Evolutionary conservation across 352 stramenopile genomes (phyloP), one percentile per base, ranked within the genome.

Genomic region (Aphanomyces euteiches): DNA sequence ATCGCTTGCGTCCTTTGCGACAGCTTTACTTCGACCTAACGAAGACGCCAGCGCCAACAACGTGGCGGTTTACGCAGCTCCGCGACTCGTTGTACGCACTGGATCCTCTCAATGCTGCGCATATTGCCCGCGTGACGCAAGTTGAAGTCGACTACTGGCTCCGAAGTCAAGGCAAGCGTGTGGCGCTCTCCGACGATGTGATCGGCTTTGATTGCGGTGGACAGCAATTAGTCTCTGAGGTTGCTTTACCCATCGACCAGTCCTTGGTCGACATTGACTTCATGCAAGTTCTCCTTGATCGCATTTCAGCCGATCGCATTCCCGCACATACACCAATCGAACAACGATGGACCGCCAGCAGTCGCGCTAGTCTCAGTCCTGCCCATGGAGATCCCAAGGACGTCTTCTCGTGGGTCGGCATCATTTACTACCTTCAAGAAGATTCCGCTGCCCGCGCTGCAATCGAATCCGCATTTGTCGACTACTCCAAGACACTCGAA

Each of bases 141-240:
- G 92, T 89, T 28, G 97, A 99, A 79, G 95, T 93, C 41, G 83
- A 96, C 56, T 99, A 98, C 75, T 99, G 97, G 97, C 86, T 88
- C 74, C 82, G 85, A 28, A 98, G 83, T 72, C 79, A 98, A 77
- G 96, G 94, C 47, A 95, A 88, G 68, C 87, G 96, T 19, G 86
- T 97, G 7, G 88, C 85, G 45, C 90, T 89, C 28, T 98, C 91
- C 43, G 95, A 98, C 74, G 81, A 98, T 72, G 93, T 99, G 60
- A 92, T 99, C 47, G 96, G 97, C 58, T 99, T 99, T 77, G 97
- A 99, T 83, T 99, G 97, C 75, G 97, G 97, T 53, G 97, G 97
- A 19, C 88, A 99, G 79, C 97, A 99, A 80, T 97, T 96, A 77
- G 97, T 99, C 4, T 92, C 95, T 54, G 97, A 99, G 82, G 94